Conservation (phyloP, 768 basidiomycete species). For the Russula sp. region DNA sequence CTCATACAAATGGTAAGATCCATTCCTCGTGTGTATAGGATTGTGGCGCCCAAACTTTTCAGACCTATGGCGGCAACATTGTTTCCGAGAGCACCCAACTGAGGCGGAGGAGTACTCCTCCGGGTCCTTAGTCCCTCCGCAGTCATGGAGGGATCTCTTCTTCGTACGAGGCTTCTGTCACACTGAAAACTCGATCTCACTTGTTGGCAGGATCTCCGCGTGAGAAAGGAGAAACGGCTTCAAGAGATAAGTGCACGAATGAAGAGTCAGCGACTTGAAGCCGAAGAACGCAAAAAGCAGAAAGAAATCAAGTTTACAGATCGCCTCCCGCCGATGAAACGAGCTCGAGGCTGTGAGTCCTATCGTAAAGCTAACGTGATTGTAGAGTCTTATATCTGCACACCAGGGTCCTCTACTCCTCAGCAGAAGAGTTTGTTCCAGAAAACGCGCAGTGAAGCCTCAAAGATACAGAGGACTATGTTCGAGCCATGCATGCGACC, state of each 20-base stretch:
- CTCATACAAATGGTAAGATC: conserved; percentile 20
- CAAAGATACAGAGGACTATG: conserved; percentile 55
- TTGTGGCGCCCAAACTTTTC: neutral
- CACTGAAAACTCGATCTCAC: conserved; percentile 14
- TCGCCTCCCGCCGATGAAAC: conserved; percentile 58
- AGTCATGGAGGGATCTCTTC: conserved; percentile 19
- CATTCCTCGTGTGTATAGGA: neutral
- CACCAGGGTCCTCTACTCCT: conserved; percentile 33
- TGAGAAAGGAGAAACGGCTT: conserved; percentile 54
- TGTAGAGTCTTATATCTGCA: conserved; percentile 16
- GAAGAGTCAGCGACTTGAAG: conserved; percentile 59
- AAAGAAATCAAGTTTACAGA: conserved; percentile 71
- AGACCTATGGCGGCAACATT: conserved; percentile 23
- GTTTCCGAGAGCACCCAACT: conserved; percentile 7
- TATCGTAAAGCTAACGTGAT: conserved; percentile 3
- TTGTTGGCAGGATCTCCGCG: conserved; percentile 31
- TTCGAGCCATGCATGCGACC: conserved; percentile 47
- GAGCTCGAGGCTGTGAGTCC: conserved; percentile 48
- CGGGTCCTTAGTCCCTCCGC: neutral
- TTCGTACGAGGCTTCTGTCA: conserved; percentile 16
- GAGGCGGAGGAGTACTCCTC: conserved; percentile 8
- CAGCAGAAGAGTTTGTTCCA: conserved; percentile 68
- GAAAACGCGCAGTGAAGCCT: conserved; percentile 66
- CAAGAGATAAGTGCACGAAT: conserved; percentile 57
- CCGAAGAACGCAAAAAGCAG: conserved; percentile 69